Evolutionary conservation across 345 rosid species (phyloP).

Genomic region (Mercurialis annua): DNA sequence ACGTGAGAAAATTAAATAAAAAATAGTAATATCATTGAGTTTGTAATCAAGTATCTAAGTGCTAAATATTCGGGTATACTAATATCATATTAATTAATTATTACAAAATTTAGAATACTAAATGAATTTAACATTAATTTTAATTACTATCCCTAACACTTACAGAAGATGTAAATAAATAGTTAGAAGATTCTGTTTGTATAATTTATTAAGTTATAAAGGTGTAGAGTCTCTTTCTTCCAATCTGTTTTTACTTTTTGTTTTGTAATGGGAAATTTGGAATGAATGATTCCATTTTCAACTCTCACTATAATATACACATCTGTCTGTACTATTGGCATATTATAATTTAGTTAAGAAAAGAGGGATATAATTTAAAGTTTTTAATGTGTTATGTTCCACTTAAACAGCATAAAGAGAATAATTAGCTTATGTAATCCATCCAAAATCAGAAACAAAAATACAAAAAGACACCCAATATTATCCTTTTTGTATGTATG

Average conservation of each 20-base stretch:
- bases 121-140: too few species aligned
- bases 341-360: not conserved
- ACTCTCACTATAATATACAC: not conserved
- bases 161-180: too few species aligned
- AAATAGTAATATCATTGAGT: too few species aligned
- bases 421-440: not conserved
- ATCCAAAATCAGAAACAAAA: not conserved
- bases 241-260: conserved; percentile 22
- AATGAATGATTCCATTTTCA: conserved; percentile 23
- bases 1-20: too few species aligned
- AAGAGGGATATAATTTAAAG: not conserved
- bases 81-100: too few species aligned
- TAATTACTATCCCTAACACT: too few species aligned
- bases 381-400: not conserved
- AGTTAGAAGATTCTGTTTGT: too few species aligned
- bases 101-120: too few species aligned
- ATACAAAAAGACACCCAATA: not conserved
- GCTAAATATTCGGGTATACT: too few species aligned
- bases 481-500: not conserved
- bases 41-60: too few species aligned
- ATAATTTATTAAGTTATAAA: conserved; percentile 21
- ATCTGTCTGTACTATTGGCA: not conserved
- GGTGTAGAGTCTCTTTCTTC: conserved; percentile 1
- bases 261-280: conserved; percentile 14
- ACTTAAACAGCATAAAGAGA: not conserved